These are phyloP conservation scores for Termitomyces sp. DNA, from an alignment of 768 basidiomycete species.

Conservation along the genomic window DNA sequence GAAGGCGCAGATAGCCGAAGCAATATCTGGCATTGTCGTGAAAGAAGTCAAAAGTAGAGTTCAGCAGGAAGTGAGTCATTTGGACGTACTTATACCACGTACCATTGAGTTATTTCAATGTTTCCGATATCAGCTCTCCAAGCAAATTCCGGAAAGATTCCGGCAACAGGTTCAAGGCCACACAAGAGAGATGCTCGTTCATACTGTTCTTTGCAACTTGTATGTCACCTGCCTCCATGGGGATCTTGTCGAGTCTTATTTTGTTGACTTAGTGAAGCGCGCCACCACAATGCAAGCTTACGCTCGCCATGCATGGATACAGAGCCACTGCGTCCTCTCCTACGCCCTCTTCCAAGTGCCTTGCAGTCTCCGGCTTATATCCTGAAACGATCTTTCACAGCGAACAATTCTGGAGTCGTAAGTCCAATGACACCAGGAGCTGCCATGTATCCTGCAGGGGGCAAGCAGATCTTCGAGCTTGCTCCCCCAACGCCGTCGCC, in stretches of 20 bases:
- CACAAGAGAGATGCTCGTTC: constrained; percentile 41
- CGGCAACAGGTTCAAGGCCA: constrained; percentile 39
- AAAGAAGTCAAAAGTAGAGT: constrained; percentile 42
- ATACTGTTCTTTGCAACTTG: constrained; percentile 46
- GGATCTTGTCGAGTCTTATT: constrained; percentile 3
- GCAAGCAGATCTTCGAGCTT: constrained; percentile 16
- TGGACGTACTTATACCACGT: neutral
- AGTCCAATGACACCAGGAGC: constrained; percentile 26
- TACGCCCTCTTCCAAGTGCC: constrained; percentile 48
- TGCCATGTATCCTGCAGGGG: constrained; percentile 3
- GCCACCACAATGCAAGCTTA: constrained; percentile 40
- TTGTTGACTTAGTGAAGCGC: constrained; percentile 40
- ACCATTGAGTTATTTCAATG: neutral
- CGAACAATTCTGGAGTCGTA: constrained; percentile 21
- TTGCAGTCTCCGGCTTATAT: constrained; percentile 42
- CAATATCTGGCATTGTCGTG: constrained; percentile 34
- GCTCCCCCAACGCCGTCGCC: constrained; percentile 39
- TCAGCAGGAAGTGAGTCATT: constrained; percentile 36
- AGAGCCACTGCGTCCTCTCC: constrained; percentile 48
- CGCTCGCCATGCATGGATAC: constrained; percentile 30
- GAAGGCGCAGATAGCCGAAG: constrained; percentile 31
- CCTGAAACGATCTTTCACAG: constrained; percentile 19
- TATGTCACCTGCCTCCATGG: constrained; percentile 26
- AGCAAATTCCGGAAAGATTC: constrained; percentile 43
- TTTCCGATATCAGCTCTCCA: constrained; percentile 32